phyloP scores from a whole-genome alignment of 768 basidiomycete species.

The Sistotremastrum niveocremeum region DNA sequence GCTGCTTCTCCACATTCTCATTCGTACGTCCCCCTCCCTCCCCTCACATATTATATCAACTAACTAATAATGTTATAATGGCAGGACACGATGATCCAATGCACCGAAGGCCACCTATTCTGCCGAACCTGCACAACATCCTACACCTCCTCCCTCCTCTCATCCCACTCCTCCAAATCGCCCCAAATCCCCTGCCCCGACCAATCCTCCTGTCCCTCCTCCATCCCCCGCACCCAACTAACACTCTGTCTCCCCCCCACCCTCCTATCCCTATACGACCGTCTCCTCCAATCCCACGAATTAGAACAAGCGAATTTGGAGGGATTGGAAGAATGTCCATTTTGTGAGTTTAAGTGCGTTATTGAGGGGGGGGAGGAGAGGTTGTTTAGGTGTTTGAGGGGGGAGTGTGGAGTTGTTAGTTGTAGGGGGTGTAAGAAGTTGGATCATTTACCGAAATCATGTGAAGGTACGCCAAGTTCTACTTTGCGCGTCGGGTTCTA shows the following conservation, averaged over 20 bases:
- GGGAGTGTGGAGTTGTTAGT: constrained; percentile 53
- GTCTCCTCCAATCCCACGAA: constrained; percentile 66
- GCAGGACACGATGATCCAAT: constrained; percentile 78
- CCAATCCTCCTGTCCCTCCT: constrained; percentile 52
- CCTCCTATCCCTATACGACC: constrained; percentile 55
- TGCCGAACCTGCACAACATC: constrained; percentile 57
- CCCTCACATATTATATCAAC: background rate
- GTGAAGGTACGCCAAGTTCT: constrained; percentile 38
- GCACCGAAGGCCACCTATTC: constrained; percentile 81
- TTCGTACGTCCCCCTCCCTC: constrained; percentile 37
- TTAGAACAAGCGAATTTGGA: constrained; percentile 68
- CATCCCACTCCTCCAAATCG: constrained; percentile 31
- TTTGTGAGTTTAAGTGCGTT: constrained; percentile 78
- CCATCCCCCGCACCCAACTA: constrained; percentile 59
- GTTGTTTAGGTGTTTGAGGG: constrained; percentile 36
- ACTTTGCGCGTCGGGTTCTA: background rate
- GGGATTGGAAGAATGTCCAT: constrained; percentile 79
- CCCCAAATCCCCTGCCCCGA: constrained; percentile 70
- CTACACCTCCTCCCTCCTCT: constrained; percentile 57
- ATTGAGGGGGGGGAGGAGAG: constrained; percentile 57
- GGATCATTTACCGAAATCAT: constrained; percentile 76
- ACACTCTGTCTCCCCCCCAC: constrained; percentile 51
- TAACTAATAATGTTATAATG: background rate
- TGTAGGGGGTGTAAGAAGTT: constrained; percentile 74
- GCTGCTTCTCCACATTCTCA: constrained; percentile 63